These are phyloP conservation scores for Populus tomentosa DNA, from an alignment of 441 rosid genomes.

Conservation along the genomic window DNA sequence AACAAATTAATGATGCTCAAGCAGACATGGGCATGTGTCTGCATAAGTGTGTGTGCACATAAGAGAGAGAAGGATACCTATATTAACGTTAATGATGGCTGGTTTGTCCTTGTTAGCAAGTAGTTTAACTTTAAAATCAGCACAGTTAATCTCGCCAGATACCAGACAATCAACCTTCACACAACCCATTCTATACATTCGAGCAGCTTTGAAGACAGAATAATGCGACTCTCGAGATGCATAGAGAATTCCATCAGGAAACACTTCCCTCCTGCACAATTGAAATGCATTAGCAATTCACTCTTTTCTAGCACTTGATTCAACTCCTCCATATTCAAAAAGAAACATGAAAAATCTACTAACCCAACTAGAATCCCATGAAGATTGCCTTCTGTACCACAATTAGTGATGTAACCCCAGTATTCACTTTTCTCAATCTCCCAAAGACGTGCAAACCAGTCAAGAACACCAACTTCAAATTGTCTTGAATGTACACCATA, in stretches of 20 bases:
- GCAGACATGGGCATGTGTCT: neutral
- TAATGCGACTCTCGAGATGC: slow-evolving; percentile 84
- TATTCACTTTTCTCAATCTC: slow-evolving; percentile 81
- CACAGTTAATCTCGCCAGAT: slow-evolving; percentile 87
- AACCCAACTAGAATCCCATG: slow-evolving; percentile 88
- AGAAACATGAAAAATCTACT: slow-evolving; percentile 8
- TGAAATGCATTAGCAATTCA: neutral
- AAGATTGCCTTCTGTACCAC: slow-evolving; percentile 97
- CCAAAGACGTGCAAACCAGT: slow-evolving; percentile 98
- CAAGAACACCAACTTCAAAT: slow-evolving; percentile 91
- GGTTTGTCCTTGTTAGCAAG: slow-evolving; percentile 79
- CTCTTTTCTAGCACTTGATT: neutral
- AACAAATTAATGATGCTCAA: neutral
- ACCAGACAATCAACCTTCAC: slow-evolving; percentile 61
- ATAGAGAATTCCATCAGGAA: slow-evolving; percentile 82
- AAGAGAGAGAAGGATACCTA: slow-evolving; percentile 41
- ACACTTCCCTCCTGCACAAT: slow-evolving; percentile 67
- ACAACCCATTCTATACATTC: slow-evolving; percentile 94
- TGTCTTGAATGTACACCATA: slow-evolving; percentile 95
- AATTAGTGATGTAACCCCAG: slow-evolving; percentile 96
- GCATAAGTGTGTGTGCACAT: neutral
- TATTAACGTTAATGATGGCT: slow-evolving; percentile 78
- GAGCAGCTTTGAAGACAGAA: slow-evolving; percentile 87
- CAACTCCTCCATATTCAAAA: neutral
- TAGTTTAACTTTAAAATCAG: slow-evolving; percentile 54